Evolutionary conservation across 257 asterid genomes (phyloP), one percentile per base, ranked within the genome.

Genomic region (Capsicum chinense): DNA sequence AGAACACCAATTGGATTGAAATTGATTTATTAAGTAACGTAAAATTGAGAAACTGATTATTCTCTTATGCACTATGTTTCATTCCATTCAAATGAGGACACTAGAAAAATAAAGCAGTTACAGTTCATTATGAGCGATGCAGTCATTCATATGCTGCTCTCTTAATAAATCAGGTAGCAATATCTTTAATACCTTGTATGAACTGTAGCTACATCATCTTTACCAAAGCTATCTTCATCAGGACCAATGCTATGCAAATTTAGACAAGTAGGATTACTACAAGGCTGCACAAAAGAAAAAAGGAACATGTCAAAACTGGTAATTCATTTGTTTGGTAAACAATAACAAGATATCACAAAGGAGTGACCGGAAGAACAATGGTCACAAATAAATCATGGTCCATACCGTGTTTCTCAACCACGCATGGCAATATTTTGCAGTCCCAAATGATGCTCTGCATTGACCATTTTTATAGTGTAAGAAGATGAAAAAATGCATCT

Each of bases 371-470:
- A 85, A 42, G 79, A 59, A 86, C 9, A 35, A 64, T 7, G 9
- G 54, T 67, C 66, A 50, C 10, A 56, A 82, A 83, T n/a, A 19
- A n/a, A 52, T 12, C 56, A 17, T 54, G 1, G 37, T 74, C 56
- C 59, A 69, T 96, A 96, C 99, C 98, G 86, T 90, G 90, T 90
- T 96, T 89, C 91, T 96, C 92, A 96, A 91, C 99, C 99, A 96
- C 71, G 97, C 94, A 88, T 94, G 99, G 87, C 98, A 96, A 84
- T 96, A 96, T 85, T 96, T 96, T 84, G 99, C 98, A 87, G 99
- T 96, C 88, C 99, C 98, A 88, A 96, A 96, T 56, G 98, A 96
- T 84, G 99, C 99, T 90, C 99, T 96, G 95, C 92, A 87, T 56
- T 83, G 85, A 85, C 19, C 84, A 86, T 26, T 69, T 58, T 79